These are phyloP conservation scores for Phylloporus arenicola DNA, from an alignment of 768 basidiomycete genomes.

Conservation along the genomic window DNA sequence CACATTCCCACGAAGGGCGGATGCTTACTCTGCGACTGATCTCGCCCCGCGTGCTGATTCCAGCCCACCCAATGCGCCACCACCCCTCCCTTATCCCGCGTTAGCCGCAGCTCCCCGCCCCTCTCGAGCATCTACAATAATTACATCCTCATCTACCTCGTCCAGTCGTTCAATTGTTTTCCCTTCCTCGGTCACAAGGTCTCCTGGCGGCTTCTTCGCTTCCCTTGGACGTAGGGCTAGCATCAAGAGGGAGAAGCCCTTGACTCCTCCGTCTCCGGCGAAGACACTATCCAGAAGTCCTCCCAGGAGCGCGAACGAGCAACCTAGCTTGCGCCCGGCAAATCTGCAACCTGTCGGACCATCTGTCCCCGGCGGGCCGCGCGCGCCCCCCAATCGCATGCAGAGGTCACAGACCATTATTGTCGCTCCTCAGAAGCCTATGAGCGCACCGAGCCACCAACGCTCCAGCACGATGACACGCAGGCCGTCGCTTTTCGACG, in stretches of 20 bases:
- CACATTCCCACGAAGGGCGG: constrained; percentile 76
- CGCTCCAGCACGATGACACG: constrained; percentile 29
- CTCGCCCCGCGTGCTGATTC: constrained; percentile 50
- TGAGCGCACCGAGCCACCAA: constrained; percentile 15
- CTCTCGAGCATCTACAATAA: constrained; percentile 29
- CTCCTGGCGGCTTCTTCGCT: constrained; percentile 62
- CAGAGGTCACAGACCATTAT: constrained; percentile 67
- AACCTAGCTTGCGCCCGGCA: constrained; percentile 25
- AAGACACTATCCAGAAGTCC: constrained; percentile 37
- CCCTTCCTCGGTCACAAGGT: constrained; percentile 37
- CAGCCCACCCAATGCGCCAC: constrained; percentile 49
- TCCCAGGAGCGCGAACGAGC: constrained; percentile 24
- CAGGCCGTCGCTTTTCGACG: constrained; percentile 27
- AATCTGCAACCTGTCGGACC: constrained; percentile 37
- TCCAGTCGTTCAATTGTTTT: constrained; percentile 43
- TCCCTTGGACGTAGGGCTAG: constrained; percentile 71
- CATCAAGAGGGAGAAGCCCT: constrained; percentile 34
- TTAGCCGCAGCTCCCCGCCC: constrained; percentile 40
- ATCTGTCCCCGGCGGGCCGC: constrained; percentile 67
- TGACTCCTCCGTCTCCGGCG: constrained; percentile 29
- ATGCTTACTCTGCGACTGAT: constrained; percentile 75
- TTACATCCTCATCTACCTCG: constrained; percentile 42
- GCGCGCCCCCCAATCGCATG: constrained; percentile 58
- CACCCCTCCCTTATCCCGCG: constrained; percentile 70
- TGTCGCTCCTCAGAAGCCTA: constrained; percentile 29